Percentiles rank a stretch among this genome's conserved stretches.
phyloP scores from a whole-genome alignment of 2,329 filamentous ascomycete genomes.

The Boeremia exigua region DNA sequence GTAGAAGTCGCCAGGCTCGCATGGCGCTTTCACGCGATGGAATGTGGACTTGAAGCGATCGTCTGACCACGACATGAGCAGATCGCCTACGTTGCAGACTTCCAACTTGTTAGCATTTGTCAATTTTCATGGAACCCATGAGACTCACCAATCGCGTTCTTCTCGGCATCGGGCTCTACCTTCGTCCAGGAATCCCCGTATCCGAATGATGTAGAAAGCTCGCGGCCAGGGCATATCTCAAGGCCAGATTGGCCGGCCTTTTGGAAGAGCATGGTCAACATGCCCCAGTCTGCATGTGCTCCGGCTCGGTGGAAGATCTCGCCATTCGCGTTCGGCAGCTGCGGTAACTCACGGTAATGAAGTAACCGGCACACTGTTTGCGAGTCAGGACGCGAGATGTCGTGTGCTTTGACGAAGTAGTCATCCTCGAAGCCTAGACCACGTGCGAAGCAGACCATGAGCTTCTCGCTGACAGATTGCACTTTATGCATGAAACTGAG shows the following conservation, averaged over 20 bases:
- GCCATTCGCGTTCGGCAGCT: slow-evolving; percentile 38
- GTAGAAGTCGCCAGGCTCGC: slow-evolving; percentile 61
- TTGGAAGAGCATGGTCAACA: slow-evolving; percentile 69
- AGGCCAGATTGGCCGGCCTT: slow-evolving; percentile 65
- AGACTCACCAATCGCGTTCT: slow-evolving; percentile 25
- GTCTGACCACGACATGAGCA: slow-evolving; percentile 71
- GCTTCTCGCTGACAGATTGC: slow-evolving; percentile 60
- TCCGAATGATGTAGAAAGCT: slow-evolving; percentile 65
- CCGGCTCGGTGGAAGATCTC: slow-evolving; percentile 65
- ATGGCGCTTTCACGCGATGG: slow-evolving; percentile 68
- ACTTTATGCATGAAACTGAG: slow-evolving; percentile 62
- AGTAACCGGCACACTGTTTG: slow-evolving; percentile 64
- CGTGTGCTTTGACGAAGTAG: slow-evolving; percentile 63
- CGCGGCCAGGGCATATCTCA: slow-evolving; percentile 69
- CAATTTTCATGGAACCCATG: neutral
- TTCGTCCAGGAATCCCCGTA: slow-evolving; percentile 68
- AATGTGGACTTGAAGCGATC: slow-evolving; percentile 72
- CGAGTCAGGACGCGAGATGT: slow-evolving; percentile 56
- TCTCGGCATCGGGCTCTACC: slow-evolving; percentile 55
- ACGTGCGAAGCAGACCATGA: slow-evolving; percentile 66
- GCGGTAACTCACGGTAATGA: slow-evolving; percentile 58
- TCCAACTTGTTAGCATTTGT: neutral
- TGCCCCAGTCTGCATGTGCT: slow-evolving; percentile 69
- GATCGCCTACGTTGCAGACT: slow-evolving; percentile 70
- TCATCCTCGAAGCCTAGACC: slow-evolving; percentile 63